Base-by-base conservation (phyloP, 768 basidiomycete species). In the Porpolomopsis calyptriformis region DNA sequence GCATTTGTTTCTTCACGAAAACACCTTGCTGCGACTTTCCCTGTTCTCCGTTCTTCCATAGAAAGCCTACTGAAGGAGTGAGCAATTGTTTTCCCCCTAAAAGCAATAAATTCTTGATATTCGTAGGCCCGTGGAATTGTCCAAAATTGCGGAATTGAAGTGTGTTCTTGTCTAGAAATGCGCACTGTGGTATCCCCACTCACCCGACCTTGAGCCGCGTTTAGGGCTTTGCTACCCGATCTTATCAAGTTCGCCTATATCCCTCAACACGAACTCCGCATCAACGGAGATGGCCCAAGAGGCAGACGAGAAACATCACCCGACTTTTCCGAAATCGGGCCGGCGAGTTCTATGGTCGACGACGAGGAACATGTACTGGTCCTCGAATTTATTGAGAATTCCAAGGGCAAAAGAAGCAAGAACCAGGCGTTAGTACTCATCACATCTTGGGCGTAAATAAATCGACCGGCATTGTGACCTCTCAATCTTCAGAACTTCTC, bases 1-100 rank as follows among this genome's bases (percentile, higher is more conserved):
- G 89, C 85, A 0, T 94, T 94, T 56, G 73, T 89, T 31, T 85
- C 86, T 2, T 80, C 86, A 0, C 72, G 86, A 50, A 85, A 86
- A 52, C 77, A 85, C 51, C 61, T 93, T 26, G 84, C 87, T 5
- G 80, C 77, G 5, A 91, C 86, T 0, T 93, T 91, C 55, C 69
- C 78, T 4, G 73, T 78, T 2, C 71, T 92, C 20, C 73, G 82
- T 35, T 70, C 74, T 11, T 87, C 86, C n/a, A 87, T 89, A 0
- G 89, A 93, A 65, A 69, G 73, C 39, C 68, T 92, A 6, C 60
- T 91, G 16, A 85, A 86, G 55, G 71, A 78, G 90, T 85, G 50
- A 42, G 16, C 34, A 33, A 43, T 34, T 22, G 18, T 19, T 43
- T 27, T 20, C 11, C 43, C 14, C 19, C 44, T 12, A 23, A 40